Percentiles rank a stretch among this genome's conserved stretches.
Conservation (phyloP, 805 yeast genomes). For the Lipomyces yamanashiensis region DNA sequence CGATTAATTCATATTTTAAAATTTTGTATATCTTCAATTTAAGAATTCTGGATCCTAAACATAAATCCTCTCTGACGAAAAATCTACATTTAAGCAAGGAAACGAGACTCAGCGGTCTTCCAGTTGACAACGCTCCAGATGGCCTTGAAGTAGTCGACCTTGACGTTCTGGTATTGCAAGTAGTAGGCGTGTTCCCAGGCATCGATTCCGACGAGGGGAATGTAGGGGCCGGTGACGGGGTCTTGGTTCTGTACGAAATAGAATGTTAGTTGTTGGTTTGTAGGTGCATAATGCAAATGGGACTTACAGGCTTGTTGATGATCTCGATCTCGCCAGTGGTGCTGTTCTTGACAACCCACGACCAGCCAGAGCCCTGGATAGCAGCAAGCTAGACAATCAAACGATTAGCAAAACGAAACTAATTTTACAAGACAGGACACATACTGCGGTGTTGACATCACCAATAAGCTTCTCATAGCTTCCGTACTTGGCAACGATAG, state of each 20-base stretch:
- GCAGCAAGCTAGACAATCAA: constrained; percentile 62
- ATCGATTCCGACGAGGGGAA: constrained; percentile 85
- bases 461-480: constrained; percentile 68
- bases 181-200: constrained; percentile 95
- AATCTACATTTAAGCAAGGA: constrained; percentile 45
- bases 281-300: neutral
- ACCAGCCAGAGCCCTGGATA: constrained; percentile 96
- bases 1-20: no score
- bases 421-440: constrained; percentile 45
- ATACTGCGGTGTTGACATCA: constrained; percentile 51
- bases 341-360: constrained; percentile 82
- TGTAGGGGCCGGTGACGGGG: constrained; percentile 69
- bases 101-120: constrained; percentile 85
- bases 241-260: constrained; percentile 66
- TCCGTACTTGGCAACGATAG: constrained; percentile 69
- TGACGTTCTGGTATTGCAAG: constrained; percentile 88
- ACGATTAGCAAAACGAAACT: neutral
- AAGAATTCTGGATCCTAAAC: neutral
- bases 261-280: no score
- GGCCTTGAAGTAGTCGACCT: constrained; percentile 89
- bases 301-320: constrained; percentile 61
- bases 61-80: no score
- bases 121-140: constrained; percentile 95
- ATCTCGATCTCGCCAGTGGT: constrained; percentile 76
- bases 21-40: no score